A percentile compares a stretch with the other conserved stretches of the same genome.
phyloP scores from a whole-genome alignment of 1,284 basidiomycete species.

The Ustanciosporium gigantosporum region DNA sequence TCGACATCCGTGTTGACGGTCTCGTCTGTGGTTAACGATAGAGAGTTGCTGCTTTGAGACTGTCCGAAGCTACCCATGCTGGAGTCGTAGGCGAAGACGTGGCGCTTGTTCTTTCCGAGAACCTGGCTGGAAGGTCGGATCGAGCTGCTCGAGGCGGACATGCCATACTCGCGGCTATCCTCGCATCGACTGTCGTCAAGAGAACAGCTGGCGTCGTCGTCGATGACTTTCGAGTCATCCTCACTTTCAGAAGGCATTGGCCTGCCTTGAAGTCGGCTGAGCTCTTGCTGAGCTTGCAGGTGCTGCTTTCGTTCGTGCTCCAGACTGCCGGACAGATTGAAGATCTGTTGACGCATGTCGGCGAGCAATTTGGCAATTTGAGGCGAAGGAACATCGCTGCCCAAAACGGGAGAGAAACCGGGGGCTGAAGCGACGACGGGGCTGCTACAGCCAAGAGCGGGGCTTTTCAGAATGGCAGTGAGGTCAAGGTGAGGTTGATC shows the following conservation, averaged over 20 bases:
- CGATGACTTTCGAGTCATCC: neutral
- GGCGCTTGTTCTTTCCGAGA: conserved; percentile 46
- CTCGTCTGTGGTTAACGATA: conserved; percentile 40
- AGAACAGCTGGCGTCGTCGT: conserved; percentile 11
- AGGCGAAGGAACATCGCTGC: conserved; percentile 25
- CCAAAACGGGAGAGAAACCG: conserved; percentile 35
- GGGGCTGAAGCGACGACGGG: conserved; percentile 9
- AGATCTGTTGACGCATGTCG: conserved; percentile 60
- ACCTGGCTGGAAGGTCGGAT: conserved; percentile 17
- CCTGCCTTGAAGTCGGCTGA: conserved; percentile 26
- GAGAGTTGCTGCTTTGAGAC: conserved; percentile 38
- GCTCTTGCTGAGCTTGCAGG: conserved; percentile 36
- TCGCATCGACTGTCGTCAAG: conserved; percentile 16
- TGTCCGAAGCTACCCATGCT: conserved; percentile 50
- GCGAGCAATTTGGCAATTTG: conserved; percentile 55
- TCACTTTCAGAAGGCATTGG: conserved; percentile 1
- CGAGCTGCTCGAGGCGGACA: conserved; percentile 9
- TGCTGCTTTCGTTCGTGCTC: conserved; percentile 57
- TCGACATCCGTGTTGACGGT: conserved; percentile 27
- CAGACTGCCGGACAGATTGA: conserved; percentile 55
- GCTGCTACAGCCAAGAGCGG: conserved; percentile 32
- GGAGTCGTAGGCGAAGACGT: conserved; percentile 55
- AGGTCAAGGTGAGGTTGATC: conserved; percentile 36
- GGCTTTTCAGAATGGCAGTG: conserved; percentile 26
- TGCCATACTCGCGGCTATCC: conserved; percentile 11